Evolutionary conservation across 768 basidiomycete genomes (phyloP), one percentile per base, ranked within the genome.

Genomic region (Amyloporia xantha): DNA sequence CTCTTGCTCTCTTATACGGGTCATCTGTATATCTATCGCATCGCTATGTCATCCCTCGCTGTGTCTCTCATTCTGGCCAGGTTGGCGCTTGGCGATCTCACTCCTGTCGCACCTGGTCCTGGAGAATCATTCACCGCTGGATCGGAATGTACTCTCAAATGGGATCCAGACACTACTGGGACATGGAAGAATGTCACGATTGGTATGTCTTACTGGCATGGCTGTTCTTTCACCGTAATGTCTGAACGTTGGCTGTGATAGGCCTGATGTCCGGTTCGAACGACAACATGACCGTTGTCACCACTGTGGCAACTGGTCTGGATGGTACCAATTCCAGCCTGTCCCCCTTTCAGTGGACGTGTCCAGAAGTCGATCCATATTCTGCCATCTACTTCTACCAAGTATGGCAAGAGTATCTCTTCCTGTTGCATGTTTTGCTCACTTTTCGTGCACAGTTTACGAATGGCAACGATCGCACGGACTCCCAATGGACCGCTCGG

Each of bases 371-470:
- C 2, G 47, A 59, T 19, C 71, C 71, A 0, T 62, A 69, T 49
- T 65, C 69, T 3, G 56, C 59, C 4, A 70, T 70, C 12, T 72
- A 71, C 54, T 71, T 71, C 52, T 72, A 71, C 44, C 64, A 71
- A 62, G 70, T 67, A 48, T 17, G 54, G 7, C 10, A 10, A 26
- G 9, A 15, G 30, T 28, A 27, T 9, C 19, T 30, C 7, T 24
- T 12, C 21, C 37, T 15, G n/a, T 10, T 21, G 28, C 23, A 20
- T 37, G 20, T 27, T 11, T 5, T 30, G 44, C 11, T 20, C 6
- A 13, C 23, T 26, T 17, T 47, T 55, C 5, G 20, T 23, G n/a
- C 19, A 5, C 28, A 68, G 68, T 63, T 68, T 48, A 63, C 62
- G 9, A 65, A 67, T 33, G 55, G 58, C 21, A 58, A 56, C 9